Conservation (phyloP, 257 asterid genomes). For the Capsicum rhomboideum region DNA sequence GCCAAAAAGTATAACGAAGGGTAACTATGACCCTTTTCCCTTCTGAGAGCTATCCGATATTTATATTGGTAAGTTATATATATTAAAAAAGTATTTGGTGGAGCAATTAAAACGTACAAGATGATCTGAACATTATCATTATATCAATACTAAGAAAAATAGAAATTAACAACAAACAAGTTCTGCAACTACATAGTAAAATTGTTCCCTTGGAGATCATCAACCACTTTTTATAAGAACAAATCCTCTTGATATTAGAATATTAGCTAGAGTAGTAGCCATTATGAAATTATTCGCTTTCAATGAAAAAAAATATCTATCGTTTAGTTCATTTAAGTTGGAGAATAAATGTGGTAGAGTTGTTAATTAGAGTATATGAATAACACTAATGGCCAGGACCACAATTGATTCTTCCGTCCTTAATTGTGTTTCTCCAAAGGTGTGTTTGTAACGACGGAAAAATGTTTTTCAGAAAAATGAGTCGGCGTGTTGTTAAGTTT, state of each 20-base stretch:
- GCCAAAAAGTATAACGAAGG: too few species aligned
- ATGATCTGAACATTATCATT: background rate
- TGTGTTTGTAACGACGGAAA: too few species aligned
- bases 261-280: background rate
- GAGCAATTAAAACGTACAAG: background rate
- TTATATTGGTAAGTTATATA: background rate
- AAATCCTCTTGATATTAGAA: background rate
- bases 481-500: too few species aligned
- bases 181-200: too few species aligned
- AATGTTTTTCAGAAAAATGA: too few species aligned
- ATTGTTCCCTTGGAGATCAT: background rate
- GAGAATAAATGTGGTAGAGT: background rate
- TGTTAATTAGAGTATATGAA: background rate
- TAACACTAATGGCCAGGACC: slow-evolving; percentile 19
- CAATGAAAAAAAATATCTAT: background rate
- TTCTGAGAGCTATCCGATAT: background rate
- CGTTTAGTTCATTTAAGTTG: background rate
- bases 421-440: background rate
- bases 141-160: background rate
- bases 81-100: background rate
- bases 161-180: background rate
- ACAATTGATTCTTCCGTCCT: background rate
- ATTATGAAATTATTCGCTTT: background rate
- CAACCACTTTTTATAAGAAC: background rate
- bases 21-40: too few species aligned